A percentile compares a stretch with the other conserved stretches of the same genome.
These are phyloP conservation scores for Zygnema circumcarinatum DNA, from an alignment of 139 green algal species.

Conservation along the genomic window DNA sequence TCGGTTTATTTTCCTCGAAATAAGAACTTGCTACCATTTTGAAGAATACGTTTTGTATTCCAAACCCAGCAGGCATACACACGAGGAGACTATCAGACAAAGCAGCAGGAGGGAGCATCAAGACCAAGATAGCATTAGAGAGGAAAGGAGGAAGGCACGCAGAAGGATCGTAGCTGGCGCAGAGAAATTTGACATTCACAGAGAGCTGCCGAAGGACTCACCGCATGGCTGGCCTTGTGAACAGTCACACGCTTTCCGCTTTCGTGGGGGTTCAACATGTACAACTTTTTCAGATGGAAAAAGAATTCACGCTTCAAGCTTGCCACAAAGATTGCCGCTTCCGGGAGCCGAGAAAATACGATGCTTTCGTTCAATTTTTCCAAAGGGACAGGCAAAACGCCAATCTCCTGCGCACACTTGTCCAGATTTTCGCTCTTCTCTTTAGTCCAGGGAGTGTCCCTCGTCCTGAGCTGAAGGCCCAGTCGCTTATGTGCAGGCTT, in stretches of 20 bases:
- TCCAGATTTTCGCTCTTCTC: not conserved
- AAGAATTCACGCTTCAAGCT: not conserved
- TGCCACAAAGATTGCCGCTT: not conserved
- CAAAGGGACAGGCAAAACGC: not conserved
- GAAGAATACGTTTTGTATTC: too few species aligned
- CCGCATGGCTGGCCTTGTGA: not conserved
- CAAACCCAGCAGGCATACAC: too few species aligned
- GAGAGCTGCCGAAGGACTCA: not conserved
- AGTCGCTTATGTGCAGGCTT: not conserved
- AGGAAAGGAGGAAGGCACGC: too few species aligned
- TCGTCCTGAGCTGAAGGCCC: constrained; percentile 18
- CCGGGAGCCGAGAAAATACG: not conserved
- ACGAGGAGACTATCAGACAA: too few species aligned
- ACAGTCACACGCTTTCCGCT: not conserved
- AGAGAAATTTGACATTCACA: not conserved
- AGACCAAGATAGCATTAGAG: too few species aligned
- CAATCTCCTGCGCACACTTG: not conserved
- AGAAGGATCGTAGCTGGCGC: too few species aligned
- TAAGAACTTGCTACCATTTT: too few species aligned
- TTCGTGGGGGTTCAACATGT: not conserved
- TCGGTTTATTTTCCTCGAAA: too few species aligned
- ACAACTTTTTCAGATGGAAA: not conserved
- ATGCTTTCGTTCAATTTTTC: not conserved
- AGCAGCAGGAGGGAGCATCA: too few species aligned
- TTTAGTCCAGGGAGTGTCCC: not conserved